These are phyloP conservation scores for Colletotrichum destructivum DNA, from an alignment of 2,329 filamentous ascomycete genomes.

Conservation along the genomic window DNA sequence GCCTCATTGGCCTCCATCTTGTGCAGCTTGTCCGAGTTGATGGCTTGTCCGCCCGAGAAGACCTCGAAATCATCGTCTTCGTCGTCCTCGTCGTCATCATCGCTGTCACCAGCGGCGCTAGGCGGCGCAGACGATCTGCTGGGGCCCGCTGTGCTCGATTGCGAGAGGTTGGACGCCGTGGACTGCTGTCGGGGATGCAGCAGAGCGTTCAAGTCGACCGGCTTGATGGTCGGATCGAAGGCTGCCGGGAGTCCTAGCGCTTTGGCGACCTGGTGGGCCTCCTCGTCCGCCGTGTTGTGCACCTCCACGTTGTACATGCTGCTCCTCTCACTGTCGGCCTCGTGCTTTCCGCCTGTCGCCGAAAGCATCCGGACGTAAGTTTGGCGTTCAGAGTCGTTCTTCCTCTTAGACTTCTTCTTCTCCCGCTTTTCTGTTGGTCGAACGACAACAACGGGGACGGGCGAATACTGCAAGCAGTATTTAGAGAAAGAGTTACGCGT, in stretches of 20 bases:
- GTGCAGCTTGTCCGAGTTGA: slow-evolving; percentile 67
- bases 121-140: slow-evolving; percentile 24
- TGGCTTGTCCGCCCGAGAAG: slow-evolving; percentile 55
- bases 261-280: slow-evolving; percentile 75
- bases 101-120: slow-evolving; percentile 55
- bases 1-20: slow-evolving; percentile 74
- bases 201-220: slow-evolving; percentile 57
- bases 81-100: slow-evolving; percentile 59
- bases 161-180: slow-evolving; percentile 10
- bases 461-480: slow-evolving; percentile 94
- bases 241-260: slow-evolving; percentile 74
- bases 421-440: slow-evolving; percentile 88
- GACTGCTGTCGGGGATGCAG: slow-evolving; percentile 41
- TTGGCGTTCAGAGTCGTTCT: slow-evolving; percentile 81
- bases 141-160: slow-evolving; percentile 10
- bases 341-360: slow-evolving; percentile 70
- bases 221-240: slow-evolving; percentile 76
- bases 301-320: slow-evolving; percentile 70
- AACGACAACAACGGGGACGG: slow-evolving; percentile 93
- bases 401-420: slow-evolving; percentile 90
- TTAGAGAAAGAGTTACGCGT: slow-evolving; percentile 88
- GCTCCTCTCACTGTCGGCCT: slow-evolving; percentile 69
- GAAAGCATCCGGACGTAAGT: slow-evolving; percentile 85
- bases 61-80: slow-evolving; percentile 61
- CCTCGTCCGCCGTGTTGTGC: slow-evolving; percentile 70